Conservation (phyloP, 805 yeast species). For the Myxozyma sirexii region DNA sequence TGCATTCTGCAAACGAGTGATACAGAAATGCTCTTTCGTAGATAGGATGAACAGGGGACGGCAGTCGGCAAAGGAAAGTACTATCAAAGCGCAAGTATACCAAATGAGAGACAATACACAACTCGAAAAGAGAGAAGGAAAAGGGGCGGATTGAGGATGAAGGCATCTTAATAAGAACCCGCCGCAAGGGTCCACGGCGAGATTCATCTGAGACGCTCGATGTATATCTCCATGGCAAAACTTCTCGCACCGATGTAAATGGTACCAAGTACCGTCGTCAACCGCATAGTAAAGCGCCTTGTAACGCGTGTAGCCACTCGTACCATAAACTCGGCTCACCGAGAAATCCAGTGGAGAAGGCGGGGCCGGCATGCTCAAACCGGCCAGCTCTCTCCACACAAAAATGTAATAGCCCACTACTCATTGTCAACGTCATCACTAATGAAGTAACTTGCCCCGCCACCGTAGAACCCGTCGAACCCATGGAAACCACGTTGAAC, state of each 20-base stretch:
- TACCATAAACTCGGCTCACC: not conserved
- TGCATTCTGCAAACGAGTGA: not conserved
- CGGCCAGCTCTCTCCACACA: too few species aligned
- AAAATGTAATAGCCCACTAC: not conserved
- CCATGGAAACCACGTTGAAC: not conserved
- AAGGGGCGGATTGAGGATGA: too few species aligned
- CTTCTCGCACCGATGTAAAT: not conserved
- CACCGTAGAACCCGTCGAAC: not conserved
- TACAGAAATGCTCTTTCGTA: not conserved
- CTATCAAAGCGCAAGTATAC: not conserved
- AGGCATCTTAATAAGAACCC: not conserved
- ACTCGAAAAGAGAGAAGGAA: not conserved
- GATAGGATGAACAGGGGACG: not conserved
- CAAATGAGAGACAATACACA: not conserved
- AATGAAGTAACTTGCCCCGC: not conserved
- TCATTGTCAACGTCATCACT: not conserved
- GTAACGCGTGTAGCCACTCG: not conserved
- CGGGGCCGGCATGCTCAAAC: constrained; percentile 3
- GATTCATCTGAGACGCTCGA: not conserved
- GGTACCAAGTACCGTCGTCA: not conserved
- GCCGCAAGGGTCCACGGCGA: not conserved
- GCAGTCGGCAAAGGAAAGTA: not conserved
- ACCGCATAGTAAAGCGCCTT: not conserved
- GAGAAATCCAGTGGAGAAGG: not conserved
- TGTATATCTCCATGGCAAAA: not conserved